Base-by-base conservation (phyloP, 129 eudicot species). In the Escallonia herrerae region DNA sequence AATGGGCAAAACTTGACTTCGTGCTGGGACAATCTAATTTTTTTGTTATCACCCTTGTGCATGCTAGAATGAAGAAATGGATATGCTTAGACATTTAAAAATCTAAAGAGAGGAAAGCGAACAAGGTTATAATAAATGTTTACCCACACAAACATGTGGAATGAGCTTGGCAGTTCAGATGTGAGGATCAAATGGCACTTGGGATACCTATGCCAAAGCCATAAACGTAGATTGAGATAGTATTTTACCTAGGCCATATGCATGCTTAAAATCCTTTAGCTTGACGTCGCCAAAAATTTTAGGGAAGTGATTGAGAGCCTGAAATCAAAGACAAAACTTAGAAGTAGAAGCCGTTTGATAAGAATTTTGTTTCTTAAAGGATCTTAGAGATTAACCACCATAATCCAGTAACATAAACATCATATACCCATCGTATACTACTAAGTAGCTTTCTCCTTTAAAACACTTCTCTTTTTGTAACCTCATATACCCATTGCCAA, bases 201-300 rank as follows among this genome's bases (percentile, higher is more conserved):
- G 33, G 33, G 33, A 22, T 22, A 22, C 33, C 33, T 22, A 22
- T 22, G 33, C 33, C 33, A 22, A 22, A 1, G 33, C 33, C 33
- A 22, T 22, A 22, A 0, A 22, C 33, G 33, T 22, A 22, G 1
- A 22, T 22, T 22, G 33, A 22, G 33, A 22, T 22, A 40, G 55
- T 70, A 13, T 67, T 22, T 11, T 77, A 84, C 95, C 95, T 67
- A 87, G 77, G 71, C 74, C 83, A 69, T 80, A 82, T 38, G 97
- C 97, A 80, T 84, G 86, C 56, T 40, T 72, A 60, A 87, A 91
- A 40, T 76, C 70, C 60, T 84, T 71, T n/a, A 83, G 67, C 4
- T 81, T 65, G 47, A 84, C 74, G 41, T 70, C 81, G 54, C 73
- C 44, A 72, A 91, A 82, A 75, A 43, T 10, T 22, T 79, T 73